Base-by-base conservation (phyloP, 441 rosid genomes). In the Croton laevigatus region DNA sequence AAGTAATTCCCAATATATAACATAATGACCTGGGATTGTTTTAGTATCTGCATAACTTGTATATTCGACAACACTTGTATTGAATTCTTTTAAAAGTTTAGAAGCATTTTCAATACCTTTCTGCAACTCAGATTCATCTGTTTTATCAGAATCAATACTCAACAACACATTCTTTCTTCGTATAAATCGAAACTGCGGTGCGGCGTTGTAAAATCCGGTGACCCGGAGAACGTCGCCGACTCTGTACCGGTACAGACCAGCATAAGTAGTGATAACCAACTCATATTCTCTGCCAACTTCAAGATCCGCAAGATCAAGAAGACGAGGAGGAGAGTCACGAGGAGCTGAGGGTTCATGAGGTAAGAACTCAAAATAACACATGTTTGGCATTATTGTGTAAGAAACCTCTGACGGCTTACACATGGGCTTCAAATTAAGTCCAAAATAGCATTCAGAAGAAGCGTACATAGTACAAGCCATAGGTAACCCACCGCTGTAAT, bases 401-500 rank as follows among this genome's bases (percentile, higher is more conserved):
- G 94, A 85, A 45, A 94, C 98, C 66, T 94, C 95, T 0, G 90
- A 86, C 1, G 98, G 97, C 57, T 85, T 80, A 75, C 86, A 74
- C 92, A 94, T 87, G 46, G 97, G 98, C 65, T 90, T 89, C 3
- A 94, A 82, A 74, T 94, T 94, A 4, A 91, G 81, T 9, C 97
- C 97, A 62, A 94, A 94, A 70, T 90, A 94, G 72, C 98, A 90
- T 74, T 94, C 98, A 0, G 97, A 94, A 0, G 98, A 94, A 4
- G 97, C 98, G 44, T 94, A 94, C 98, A 91, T 91, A 1, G 98
- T 94, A 79, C 97, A 91, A 13, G 97, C 91, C 81, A 87, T 75
- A 0, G 98, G 97, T 10, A 94, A 75, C 8, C 97, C 91, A 0
- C 88, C 88, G 14, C 97, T 89, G 65, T 91, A 91, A 67, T 86